Evolutionary conservation across 495 filamentous ascomycete species (phyloP).

Genomic region (Penicillium maclennaniae): DNA sequence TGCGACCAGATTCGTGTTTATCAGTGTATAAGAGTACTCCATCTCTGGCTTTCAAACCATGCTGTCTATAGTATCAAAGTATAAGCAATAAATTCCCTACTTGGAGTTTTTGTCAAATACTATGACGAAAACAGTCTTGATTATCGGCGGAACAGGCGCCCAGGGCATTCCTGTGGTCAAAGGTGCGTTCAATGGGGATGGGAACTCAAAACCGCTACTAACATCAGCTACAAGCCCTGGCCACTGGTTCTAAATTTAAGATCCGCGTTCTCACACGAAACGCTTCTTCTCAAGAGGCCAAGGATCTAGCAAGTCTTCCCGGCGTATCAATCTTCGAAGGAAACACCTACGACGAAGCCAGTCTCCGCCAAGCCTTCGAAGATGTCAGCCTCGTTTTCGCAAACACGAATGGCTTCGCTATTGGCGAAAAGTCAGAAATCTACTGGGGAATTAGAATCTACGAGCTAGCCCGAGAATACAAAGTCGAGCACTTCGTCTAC

Average conservation of each 20-base stretch:
- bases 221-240: background rate
- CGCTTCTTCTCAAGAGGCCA: slow-evolving; percentile 35
- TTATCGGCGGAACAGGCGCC: slow-evolving; percentile 54
- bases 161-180: slow-evolving; percentile 50
- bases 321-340: slow-evolving; percentile 47
- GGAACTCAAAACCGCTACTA: background rate
- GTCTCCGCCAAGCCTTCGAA: slow-evolving; percentile 29
- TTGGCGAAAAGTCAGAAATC: slow-evolving; percentile 50
- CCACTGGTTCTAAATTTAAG: background rate
- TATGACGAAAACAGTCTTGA: background rate
- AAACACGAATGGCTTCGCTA: slow-evolving; percentile 47
- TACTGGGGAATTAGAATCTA: slow-evolving; percentile 55
- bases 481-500: slow-evolving; percentile 47
- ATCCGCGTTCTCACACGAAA: slow-evolving; percentile 32
- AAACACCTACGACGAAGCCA: slow-evolving; percentile 2
- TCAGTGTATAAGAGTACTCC: too few species aligned
- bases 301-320: slow-evolving; percentile 31
- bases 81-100: too few species aligned
- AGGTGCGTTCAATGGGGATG: slow-evolving; percentile 7
- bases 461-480: slow-evolving; percentile 48
- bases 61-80: too few species aligned
- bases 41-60: too few species aligned
- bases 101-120: too few species aligned
- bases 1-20: too few species aligned
- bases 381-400: slow-evolving; percentile 21